Base-by-base conservation (phyloP, 2,329 filamentous ascomycete species). In the Pleoardoris graminearum region DNA sequence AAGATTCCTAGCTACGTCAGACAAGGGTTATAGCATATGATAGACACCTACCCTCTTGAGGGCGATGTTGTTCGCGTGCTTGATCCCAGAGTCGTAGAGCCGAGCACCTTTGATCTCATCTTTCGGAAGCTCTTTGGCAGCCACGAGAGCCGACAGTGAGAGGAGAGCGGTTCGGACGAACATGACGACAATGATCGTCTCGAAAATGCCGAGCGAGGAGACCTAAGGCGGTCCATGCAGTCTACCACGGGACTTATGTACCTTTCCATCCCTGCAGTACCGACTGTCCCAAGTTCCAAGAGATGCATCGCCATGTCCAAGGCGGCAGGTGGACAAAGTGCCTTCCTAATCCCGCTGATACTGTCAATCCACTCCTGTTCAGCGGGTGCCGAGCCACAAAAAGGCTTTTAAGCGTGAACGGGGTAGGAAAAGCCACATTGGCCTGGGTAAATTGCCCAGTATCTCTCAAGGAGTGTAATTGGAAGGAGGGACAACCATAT, bases 61-160 rank as follows among this genome's bases (percentile, higher is more conserved):
- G 12, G 68, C 68, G 17, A 71, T 60, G 44, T 69, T 72, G 54
- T 72, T 71, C 47, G 58, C 61, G 54, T 76, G 74, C 29, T 68
- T 68, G 33, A 74, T 69, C 7, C 73, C 74, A 32, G 70, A 73
- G 50, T 76, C 72, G 50, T 75, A 76, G 21, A 75, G 59, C 56
- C 71, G 52, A 7, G 69, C 67, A 12, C 65, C 71, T 55, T 57
- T 69, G 53, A 66, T 48, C 51, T 67, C 58, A 45, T 75, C 69
- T 44, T 72, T 69, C 10, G 66, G 61, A 55, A 74, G 50, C 51
- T 74, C 69, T 53, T 62, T 70, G 19, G 68, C 68, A 36, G 54
- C 66, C 54, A 58, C 67, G 50, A 74, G 62, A 56, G 68, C 69
- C 58, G 67, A 56, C 42, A 74, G 54, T 8, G 69, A 70, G 32